These are phyloP conservation scores for Tolypocladium ovalisporum DNA, from an alignment of 2,329 filamentous ascomycete species.

Conservation along the genomic window DNA sequence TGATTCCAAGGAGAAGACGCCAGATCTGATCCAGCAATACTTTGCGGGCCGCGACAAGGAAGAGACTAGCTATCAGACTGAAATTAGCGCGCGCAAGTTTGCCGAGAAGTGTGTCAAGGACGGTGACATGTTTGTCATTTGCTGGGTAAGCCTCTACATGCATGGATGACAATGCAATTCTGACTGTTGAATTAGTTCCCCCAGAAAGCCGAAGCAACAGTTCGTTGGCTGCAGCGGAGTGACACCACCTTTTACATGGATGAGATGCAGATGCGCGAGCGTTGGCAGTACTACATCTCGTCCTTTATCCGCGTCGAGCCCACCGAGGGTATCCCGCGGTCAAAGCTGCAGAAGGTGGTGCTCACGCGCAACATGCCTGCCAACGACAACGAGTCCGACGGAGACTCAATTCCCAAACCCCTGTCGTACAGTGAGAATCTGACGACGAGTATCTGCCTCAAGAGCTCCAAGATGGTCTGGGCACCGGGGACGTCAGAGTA, in stretches of 20 bases:
- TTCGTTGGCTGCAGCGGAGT: constrained; percentile 60
- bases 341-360: constrained; percentile 56
- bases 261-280: constrained; percentile 70
- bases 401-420: constrained; percentile 49
- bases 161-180: not conserved
- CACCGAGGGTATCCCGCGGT: constrained; percentile 65
- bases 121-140: constrained; percentile 79
- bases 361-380: constrained; percentile 60
- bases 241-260: constrained; percentile 77
- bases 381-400: constrained; percentile 51
- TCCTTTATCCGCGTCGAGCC: constrained; percentile 82
- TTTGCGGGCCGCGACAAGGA: constrained; percentile 70
- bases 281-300: constrained; percentile 94
- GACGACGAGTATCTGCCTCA: constrained; percentile 62
- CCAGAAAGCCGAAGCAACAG: constrained; percentile 53
- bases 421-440: constrained; percentile 57
- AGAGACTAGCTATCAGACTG: constrained; percentile 78
- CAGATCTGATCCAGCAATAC: constrained; percentile 82
- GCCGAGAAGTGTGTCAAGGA: constrained; percentile 91
- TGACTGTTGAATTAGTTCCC: constrained; percentile 41
- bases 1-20: constrained; percentile 87
- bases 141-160: constrained; percentile 58
- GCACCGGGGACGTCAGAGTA: constrained; percentile 59
- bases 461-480: constrained; percentile 72
- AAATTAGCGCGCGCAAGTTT: constrained; percentile 83